phyloP scores from a whole-genome alignment of 2,329 filamentous ascomycete species.

The Penicillium polonicum region DNA sequence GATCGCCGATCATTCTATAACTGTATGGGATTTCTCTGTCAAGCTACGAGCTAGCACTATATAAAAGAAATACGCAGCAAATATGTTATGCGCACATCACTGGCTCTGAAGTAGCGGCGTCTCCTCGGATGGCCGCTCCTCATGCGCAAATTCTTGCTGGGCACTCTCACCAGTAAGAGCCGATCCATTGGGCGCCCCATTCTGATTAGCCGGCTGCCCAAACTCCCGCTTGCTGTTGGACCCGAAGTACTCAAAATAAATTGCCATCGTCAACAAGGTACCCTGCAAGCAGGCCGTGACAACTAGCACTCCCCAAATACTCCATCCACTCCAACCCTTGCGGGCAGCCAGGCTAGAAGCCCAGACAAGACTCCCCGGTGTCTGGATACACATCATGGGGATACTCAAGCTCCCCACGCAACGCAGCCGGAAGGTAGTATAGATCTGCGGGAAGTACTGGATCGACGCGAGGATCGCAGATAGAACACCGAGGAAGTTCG shows the following conservation, averaged over 20 bases:
- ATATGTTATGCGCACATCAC: conserved; percentile 10
- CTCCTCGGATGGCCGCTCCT: conserved; percentile 32
- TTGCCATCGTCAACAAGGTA: conserved; percentile 72
- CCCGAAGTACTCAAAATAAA: conserved; percentile 62
- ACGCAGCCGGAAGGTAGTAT: conserved; percentile 80
- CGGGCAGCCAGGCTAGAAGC: conserved; percentile 78
- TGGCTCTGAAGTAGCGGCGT: conserved; percentile 36
- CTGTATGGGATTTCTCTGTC: conserved; percentile 3
- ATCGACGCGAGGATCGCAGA: conserved; percentile 75
- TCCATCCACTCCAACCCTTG: conserved; percentile 83
- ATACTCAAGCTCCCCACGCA: conserved; percentile 90
- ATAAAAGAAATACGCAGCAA: not conserved
- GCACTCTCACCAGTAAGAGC: conserved; percentile 9
- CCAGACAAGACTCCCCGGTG: conserved; percentile 87
- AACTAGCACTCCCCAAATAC: conserved; percentile 89
- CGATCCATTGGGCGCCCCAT: conserved; percentile 13
- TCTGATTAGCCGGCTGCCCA: conserved; percentile 22
- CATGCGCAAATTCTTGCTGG: conserved; percentile 15
- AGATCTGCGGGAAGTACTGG: conserved; percentile 95
- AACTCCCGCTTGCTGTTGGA: conserved; percentile 45
- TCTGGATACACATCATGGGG: conserved; percentile 98
- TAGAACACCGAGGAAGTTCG: conserved; percentile 78
- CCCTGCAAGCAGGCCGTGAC: conserved; percentile 86
- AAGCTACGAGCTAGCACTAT: not conserved
- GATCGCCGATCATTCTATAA: conserved; percentile 7